Evolutionary conservation across 2,329 filamentous ascomycete genomes (phyloP).

Genomic region (Fusarium agapanthi): DNA sequence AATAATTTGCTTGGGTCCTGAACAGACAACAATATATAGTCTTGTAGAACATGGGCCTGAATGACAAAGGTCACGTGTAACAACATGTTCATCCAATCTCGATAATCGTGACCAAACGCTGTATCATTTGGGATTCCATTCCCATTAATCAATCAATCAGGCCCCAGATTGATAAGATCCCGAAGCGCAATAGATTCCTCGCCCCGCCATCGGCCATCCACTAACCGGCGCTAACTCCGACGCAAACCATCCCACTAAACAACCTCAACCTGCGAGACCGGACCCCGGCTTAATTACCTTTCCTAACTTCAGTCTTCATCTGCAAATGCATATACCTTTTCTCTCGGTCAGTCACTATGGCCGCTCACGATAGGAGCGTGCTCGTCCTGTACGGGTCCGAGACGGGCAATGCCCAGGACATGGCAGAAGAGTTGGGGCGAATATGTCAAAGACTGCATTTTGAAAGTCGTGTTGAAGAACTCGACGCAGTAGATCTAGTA

Average conservation of each 20-base stretch:
- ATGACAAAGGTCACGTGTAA: background rate
- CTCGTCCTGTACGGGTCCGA: conserved; percentile 93
- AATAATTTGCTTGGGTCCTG: background rate
- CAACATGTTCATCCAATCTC: background rate
- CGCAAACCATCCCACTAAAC: conserved; percentile 15
- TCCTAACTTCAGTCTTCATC: background rate
- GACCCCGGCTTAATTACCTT: background rate
- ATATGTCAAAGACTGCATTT: conserved; percentile 83
- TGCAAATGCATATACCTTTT: background rate
- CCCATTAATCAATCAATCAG: background rate
- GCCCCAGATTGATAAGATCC: conserved; percentile 37
- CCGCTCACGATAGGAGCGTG: conserved; percentile 50
- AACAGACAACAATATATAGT: background rate
- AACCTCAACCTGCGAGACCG: conserved; percentile 18
- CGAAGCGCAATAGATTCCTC: conserved; percentile 3
- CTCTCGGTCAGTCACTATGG: conserved; percentile 34
- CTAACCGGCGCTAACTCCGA: conserved; percentile 33
- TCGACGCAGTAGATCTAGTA: conserved; percentile 81
- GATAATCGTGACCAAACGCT: background rate
- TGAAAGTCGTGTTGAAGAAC: conserved; percentile 75
- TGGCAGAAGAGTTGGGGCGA: conserved; percentile 83
- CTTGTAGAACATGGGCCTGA: background rate
- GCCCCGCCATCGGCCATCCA: conserved; percentile 36
- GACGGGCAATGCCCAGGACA: conserved; percentile 92
- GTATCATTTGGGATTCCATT: conserved; percentile 11